These are phyloP conservation scores for Fusarium dimerum DNA, from an alignment of 2,329 filamentous ascomycete species.

Conservation along the genomic window DNA sequence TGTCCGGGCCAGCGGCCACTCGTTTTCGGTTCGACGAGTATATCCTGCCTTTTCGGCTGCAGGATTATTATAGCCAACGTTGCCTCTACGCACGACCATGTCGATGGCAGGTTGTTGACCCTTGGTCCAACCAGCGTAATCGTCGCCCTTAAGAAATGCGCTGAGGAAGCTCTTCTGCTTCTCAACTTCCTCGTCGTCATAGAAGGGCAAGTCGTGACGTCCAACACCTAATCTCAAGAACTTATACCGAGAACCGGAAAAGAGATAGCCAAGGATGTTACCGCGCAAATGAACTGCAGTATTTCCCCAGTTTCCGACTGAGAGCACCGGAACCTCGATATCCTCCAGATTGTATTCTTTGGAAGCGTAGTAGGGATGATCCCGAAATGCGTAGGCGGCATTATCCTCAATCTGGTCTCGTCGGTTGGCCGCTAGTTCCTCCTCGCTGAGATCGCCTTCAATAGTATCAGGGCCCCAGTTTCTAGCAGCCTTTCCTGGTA, in stretches of 20 bases:
- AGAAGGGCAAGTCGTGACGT: slow-evolving; percentile 70
- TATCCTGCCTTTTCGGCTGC: slow-evolving; percentile 54
- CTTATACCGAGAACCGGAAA: slow-evolving; percentile 65
- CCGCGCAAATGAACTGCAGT: slow-evolving; percentile 69
- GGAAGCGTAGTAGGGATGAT: slow-evolving; percentile 62
- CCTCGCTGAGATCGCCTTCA: slow-evolving; percentile 56
- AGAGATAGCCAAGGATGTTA: slow-evolving; percentile 63
- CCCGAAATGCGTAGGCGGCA: slow-evolving; percentile 53
- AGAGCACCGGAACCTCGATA: slow-evolving; percentile 65
- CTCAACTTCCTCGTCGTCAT: slow-evolving; percentile 67
- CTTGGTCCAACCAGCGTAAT: slow-evolving; percentile 57
- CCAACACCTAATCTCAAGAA: slow-evolving; percentile 69
- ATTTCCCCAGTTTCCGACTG: slow-evolving; percentile 69
- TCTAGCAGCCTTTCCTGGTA: slow-evolving; percentile 39
- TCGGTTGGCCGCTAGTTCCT: slow-evolving; percentile 49
- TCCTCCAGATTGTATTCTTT: slow-evolving; percentile 64
- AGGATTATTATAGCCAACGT: slow-evolving; percentile 66
- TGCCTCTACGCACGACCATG: slow-evolving; percentile 62
- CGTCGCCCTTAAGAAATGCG: slow-evolving; percentile 68
- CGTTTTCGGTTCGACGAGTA: slow-evolving; percentile 53
- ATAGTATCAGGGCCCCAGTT: slow-evolving; percentile 49
- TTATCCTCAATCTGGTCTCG: slow-evolving; percentile 46
- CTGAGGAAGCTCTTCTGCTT: slow-evolving; percentile 67
- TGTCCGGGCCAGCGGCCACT: slow-evolving; percentile 68
- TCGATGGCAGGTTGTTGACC: slow-evolving; percentile 61